phyloP scores from a whole-genome alignment of 345 rosid genomes.

The thale cress (Arabidopsis thaliana) region TAIR10.1 NC_003076.8:15381501-15382000 shows the following conservation, averaged over 20 bases:
- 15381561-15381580: background rate
- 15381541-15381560: background rate
- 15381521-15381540: background rate
- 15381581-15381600: constrained; percentile 67
- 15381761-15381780: background rate
- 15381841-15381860: constrained; percentile 56
- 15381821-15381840: constrained; percentile 60
- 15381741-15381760: background rate
- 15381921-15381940: constrained; percentile 55
- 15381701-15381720: constrained; percentile 60
- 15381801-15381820: constrained; percentile 54
- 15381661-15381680: constrained; percentile 64
- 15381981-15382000: constrained; percentile 7
- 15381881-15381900: constrained; percentile 52
- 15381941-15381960: constrained; percentile 57
- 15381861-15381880: constrained; percentile 55
- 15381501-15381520: background rate
- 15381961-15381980: constrained; percentile 68
- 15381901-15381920: constrained; percentile 65
- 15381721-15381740: background rate
- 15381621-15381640: constrained; percentile 67
- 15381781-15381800: background rate
- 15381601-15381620: constrained; percentile 69
- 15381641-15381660: constrained; percentile 22
- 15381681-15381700: constrained; percentile 59